phyloP scores from a whole-genome alignment of 2,329 filamentous ascomycete genomes.

The Thyridium curvatum region DNA sequence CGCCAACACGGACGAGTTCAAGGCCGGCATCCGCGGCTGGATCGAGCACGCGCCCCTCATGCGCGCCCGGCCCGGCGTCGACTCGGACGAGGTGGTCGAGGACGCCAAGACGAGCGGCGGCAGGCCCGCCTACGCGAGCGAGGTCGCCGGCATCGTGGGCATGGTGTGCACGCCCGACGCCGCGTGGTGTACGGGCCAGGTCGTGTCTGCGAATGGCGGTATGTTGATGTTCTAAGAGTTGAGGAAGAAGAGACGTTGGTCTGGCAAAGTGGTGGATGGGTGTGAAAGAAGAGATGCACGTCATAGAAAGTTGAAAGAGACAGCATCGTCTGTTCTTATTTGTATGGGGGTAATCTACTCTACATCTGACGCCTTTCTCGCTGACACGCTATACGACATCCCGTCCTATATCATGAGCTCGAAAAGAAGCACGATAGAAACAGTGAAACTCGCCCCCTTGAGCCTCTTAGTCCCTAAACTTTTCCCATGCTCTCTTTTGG shows the following conservation, averaged over 20 bases:
- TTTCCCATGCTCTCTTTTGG: no score
- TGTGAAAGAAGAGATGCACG: background rate
- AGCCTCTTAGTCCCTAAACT: no score
- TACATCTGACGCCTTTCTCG: no score
- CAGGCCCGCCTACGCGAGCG: constrained; percentile 58
- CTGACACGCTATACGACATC: no score
- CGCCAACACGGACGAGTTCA: constrained; percentile 32
- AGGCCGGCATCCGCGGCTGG: constrained; percentile 32
- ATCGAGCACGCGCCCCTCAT: constrained; percentile 54
- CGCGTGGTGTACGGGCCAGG: constrained; percentile 74
- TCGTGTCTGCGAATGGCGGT: constrained; percentile 75
- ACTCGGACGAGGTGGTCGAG: constrained; percentile 55
- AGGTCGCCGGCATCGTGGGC: constrained; percentile 69
- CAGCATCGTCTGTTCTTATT: no score
- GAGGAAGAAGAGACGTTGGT: no score
- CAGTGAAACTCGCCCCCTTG: no score
- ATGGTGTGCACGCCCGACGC: constrained; percentile 69
- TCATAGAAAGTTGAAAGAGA: background rate
- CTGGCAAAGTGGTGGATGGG: background rate
- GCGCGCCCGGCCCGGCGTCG: constrained; percentile 52
- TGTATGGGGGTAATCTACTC: no score
- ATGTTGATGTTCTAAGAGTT: constrained; percentile 45
- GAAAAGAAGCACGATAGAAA: no score
- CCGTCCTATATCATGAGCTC: no score
- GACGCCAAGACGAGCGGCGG: constrained; percentile 45